phyloP scores from a whole-genome alignment of 208 protist genomes.

The Leishmania martiniquensis region DNA sequence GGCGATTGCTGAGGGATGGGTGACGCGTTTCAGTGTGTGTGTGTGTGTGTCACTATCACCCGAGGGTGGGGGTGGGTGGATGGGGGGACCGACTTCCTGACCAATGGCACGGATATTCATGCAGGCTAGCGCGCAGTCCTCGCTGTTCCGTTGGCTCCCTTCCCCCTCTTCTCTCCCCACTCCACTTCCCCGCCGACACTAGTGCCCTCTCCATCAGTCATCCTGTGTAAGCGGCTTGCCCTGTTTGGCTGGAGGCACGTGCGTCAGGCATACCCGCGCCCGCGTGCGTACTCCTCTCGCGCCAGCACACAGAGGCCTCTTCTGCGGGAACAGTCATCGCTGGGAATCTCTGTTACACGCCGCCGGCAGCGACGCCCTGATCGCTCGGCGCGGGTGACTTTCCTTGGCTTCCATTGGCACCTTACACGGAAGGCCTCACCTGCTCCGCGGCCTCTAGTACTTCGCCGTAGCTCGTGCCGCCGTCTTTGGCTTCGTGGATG shows the following conservation, averaged over 20 bases:
- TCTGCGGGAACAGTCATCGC: not conserved
- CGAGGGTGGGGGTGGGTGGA: no score
- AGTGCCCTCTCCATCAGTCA: not conserved
- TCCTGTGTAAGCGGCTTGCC: no score
- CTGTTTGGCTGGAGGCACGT: not conserved
- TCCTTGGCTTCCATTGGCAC: no score
- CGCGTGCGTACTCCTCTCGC: not conserved
- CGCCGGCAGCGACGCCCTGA: not conserved
- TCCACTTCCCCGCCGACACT: not conserved
- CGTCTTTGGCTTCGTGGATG: slow-evolving; percentile 47
- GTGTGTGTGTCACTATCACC: no score
- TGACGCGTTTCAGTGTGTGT: no score
- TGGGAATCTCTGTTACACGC: not conserved
- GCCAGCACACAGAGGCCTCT: not conserved
- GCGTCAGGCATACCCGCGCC: not conserved
- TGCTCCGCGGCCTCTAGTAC: slow-evolving; percentile 36
- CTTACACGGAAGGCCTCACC: slow-evolving; percentile 26
- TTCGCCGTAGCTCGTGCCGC: slow-evolving; percentile 53
- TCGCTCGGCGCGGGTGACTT: no score
- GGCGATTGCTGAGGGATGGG: no score
- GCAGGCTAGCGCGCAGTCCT: no score
- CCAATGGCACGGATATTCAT: no score
- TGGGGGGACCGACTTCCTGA: no score
- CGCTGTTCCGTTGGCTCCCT: no score
- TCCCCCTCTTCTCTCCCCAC: not conserved